Conservation (phyloP, 768 basidiomycete genomes). For the Lentinus tigrinus region DNA sequence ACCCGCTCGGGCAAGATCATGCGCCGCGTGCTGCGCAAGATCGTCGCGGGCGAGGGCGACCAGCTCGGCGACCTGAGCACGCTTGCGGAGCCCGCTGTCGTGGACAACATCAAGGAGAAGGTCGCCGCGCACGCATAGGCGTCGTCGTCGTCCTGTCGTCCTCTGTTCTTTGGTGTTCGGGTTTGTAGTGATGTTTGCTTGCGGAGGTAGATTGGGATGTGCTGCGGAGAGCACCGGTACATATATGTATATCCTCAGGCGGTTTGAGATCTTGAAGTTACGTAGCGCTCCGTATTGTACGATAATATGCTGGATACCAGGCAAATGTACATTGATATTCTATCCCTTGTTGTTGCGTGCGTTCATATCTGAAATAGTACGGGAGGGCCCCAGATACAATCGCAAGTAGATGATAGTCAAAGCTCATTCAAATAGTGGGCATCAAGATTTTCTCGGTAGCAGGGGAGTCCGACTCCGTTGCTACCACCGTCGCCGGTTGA, state of each 20-base stretch:
- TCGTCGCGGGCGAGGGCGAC: conserved; percentile 91
- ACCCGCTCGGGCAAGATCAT: conserved; percentile 97
- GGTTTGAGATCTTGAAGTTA: background rate
- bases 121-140: conserved; percentile 41
- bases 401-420: too few species aligned
- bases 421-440: too few species aligned
- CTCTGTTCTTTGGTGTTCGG: background rate
- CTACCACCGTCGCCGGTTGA: too few species aligned
- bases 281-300: conserved; percentile 9
- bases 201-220: background rate
- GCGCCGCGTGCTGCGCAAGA: conserved; percentile 95
- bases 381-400: too few species aligned
- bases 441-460: too few species aligned
- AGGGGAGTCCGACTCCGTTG: too few species aligned
- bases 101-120: conserved; percentile 82
- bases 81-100: conserved; percentile 82
- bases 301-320: conserved; percentile 15
- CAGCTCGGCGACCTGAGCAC: conserved; percentile 95
- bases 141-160: background rate
- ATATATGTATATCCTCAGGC: background rate
- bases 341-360: background rate
- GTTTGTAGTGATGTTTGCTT: background rate
- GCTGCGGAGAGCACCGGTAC: background rate
- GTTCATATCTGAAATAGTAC: too few species aligned
- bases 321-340: background rate